phyloP scores from a whole-genome alignment of 2,329 filamentous ascomycete genomes.

The Mycogone perniciosa region DNA sequence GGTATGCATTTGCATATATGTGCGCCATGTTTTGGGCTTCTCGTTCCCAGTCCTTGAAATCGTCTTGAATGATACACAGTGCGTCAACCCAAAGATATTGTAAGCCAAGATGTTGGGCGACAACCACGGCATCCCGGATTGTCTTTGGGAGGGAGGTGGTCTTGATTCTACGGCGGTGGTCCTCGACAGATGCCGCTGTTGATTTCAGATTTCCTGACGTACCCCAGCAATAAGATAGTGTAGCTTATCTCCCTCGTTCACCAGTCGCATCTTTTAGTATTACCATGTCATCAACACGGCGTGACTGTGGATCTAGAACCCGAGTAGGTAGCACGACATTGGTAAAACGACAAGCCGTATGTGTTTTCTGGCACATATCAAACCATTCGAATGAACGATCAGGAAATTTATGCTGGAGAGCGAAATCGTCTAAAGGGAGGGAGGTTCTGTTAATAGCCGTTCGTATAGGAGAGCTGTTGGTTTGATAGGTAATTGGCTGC shows the following conservation, averaged over 20 bases:
- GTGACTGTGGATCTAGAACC: neutral
- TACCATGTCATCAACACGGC: neutral
- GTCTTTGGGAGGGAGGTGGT: neutral
- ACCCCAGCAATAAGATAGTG: neutral
- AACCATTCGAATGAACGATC: neutral
- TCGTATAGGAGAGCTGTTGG: neutral
- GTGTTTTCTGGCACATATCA: neutral
- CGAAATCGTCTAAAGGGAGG: neutral
- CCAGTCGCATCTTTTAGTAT: neutral
- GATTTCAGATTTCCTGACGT: neutral
- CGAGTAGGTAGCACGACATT: neutral
- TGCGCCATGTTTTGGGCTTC: neutral
- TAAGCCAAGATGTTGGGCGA: constrained; percentile 3
- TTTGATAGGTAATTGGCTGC: neutral
- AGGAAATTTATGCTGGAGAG: neutral
- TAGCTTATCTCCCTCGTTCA: neutral
- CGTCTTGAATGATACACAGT: constrained; percentile 10
- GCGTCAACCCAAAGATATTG: constrained; percentile 11
- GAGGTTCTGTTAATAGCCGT: neutral
- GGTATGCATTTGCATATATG: neutral
- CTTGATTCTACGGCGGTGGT: neutral
- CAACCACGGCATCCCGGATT: constrained; percentile 5
- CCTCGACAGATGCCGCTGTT: neutral
- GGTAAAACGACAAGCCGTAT: neutral
- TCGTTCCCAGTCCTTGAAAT: neutral